A percentile compares a stretch with the other conserved stretches of the same genome.
Evolutionary conservation across 257 asterid species (phyloP).

Genomic region (Ajuga chamaepitys): DNA sequence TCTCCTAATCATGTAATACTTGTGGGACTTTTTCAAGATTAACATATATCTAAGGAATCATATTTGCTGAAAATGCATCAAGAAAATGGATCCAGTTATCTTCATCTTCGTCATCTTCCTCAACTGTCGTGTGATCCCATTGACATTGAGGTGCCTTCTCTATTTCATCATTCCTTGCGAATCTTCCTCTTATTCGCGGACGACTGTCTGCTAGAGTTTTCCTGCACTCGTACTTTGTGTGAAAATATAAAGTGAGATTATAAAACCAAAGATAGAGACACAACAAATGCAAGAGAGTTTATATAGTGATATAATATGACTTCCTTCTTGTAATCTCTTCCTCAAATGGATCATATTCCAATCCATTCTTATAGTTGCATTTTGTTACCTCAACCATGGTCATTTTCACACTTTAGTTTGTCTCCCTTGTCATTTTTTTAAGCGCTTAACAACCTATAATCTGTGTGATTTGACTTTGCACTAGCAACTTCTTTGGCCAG

Average conservation of each 20-base stretch:
- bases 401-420: too few species aligned
- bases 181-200: constrained; percentile 82
- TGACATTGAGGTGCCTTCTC: constrained; percentile 38
- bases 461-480: too few species aligned
- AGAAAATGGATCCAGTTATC: constrained; percentile 71
- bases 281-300: too few species aligned
- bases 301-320: too few species aligned
- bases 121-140: constrained; percentile 38
- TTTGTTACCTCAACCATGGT: too few species aligned
- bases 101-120: constrained; percentile 44
- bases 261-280: too few species aligned
- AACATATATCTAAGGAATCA: constrained; percentile 30
- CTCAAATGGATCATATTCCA: too few species aligned
- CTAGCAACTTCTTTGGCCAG: too few species aligned
- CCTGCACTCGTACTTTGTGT: constrained; percentile 76
- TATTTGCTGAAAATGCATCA: constrained; percentile 48
- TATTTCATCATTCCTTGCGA: constrained; percentile 65
- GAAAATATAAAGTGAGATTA: background rate
- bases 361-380: too few species aligned
- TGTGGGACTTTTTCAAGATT: constrained; percentile 21
- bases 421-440: too few species aligned
- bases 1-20: constrained; percentile 35
- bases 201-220: constrained; percentile 86
- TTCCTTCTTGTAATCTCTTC: too few species aligned
- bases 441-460: too few species aligned